These are phyloP conservation scores for Tylopilus sp. DNA, from an alignment of 768 basidiomycete genomes.

Conservation along the genomic window DNA sequence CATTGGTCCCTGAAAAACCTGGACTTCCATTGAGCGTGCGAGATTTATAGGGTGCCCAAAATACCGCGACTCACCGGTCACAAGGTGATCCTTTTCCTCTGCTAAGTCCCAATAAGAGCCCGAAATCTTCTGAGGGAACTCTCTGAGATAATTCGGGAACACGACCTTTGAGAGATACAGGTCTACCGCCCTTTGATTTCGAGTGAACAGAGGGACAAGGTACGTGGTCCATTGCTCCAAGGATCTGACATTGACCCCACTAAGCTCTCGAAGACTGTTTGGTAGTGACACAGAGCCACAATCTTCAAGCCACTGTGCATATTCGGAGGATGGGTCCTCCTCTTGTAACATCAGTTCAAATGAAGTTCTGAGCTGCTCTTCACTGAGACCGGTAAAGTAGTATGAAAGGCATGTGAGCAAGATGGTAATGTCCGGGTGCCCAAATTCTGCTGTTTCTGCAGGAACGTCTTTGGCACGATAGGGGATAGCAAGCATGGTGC, in stretches of 20 bases:
- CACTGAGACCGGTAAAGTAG: conserved; percentile 3
- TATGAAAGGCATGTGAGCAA: not conserved
- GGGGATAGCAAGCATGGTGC: conserved; percentile 36
- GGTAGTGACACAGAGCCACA: conserved; percentile 13
- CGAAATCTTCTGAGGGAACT: conserved; percentile 33
- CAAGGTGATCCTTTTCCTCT: conserved; percentile 12
- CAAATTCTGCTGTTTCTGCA: conserved; percentile 29
- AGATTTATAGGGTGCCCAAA: no score
- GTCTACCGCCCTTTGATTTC: conserved; percentile 9
- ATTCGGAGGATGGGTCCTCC: conserved; percentile 33
- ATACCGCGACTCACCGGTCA: not conserved
- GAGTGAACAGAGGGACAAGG: not conserved
- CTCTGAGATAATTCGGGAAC: conserved; percentile 37
- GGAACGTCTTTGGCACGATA: conserved; percentile 38
- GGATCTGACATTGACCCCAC: conserved; percentile 29
- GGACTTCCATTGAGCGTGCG: not conserved
- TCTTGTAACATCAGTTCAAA: conserved; percentile 28
- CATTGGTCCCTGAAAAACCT: not conserved
- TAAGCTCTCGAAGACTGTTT: conserved; percentile 8
- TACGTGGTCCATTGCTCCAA: conserved; percentile 18
- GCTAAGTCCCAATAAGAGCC: conserved; percentile 39
- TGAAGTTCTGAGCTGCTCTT: conserved; percentile 25
- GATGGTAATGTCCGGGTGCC: not conserved
- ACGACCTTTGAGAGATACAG: conserved; percentile 35
- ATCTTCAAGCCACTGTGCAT: conserved; percentile 30